These are phyloP conservation scores for Pinus tabuliformis DNA, from an alignment of 75 land plant species.

Conservation along the genomic window DNA sequence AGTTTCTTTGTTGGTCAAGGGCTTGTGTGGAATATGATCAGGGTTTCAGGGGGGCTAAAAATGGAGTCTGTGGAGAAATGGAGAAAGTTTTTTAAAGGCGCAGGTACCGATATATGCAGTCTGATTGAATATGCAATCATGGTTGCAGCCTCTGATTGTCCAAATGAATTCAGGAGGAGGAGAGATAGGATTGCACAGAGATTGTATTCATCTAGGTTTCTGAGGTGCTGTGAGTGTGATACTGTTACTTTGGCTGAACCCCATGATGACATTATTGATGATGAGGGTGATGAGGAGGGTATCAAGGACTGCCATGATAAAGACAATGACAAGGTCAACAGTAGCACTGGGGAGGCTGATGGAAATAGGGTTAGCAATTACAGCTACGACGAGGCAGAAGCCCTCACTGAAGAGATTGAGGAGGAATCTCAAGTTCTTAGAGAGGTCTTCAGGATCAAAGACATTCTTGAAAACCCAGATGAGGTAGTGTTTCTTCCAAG, in stretches of 20 bases:
- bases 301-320: constrained; percentile 9
- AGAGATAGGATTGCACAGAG: constrained; percentile 75
- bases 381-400: constrained; percentile 59
- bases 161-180: constrained; percentile 56
- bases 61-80: constrained; percentile 42
- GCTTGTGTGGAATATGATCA: too few species aligned
- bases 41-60: too few species aligned
- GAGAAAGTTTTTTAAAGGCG: constrained; percentile 63
- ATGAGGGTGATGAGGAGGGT: constrained; percentile 8
- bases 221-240: constrained; percentile 47
- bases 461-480: constrained; percentile 37
- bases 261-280: neutral
- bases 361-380: constrained; percentile 26
- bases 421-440: constrained; percentile 32
- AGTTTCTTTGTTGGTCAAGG: too few species aligned
- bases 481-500: constrained; percentile 23
- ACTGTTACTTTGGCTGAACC: constrained; percentile 22
- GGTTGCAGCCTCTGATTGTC: constrained; percentile 71
- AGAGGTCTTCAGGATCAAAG: constrained; percentile 65
- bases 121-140: constrained; percentile 64
- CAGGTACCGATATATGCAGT: constrained; percentile 67
- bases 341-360: constrained; percentile 15
- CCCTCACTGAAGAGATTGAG: constrained; percentile 70
- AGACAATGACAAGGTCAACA: constrained; percentile 18
- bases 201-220: constrained; percentile 41